Percentiles rank a stretch among this genome's conserved stretches.
Evolutionary conservation across 2,329 filamentous ascomycete genomes (phyloP).

Genomic region (Orbilia oligospora): DNA sequence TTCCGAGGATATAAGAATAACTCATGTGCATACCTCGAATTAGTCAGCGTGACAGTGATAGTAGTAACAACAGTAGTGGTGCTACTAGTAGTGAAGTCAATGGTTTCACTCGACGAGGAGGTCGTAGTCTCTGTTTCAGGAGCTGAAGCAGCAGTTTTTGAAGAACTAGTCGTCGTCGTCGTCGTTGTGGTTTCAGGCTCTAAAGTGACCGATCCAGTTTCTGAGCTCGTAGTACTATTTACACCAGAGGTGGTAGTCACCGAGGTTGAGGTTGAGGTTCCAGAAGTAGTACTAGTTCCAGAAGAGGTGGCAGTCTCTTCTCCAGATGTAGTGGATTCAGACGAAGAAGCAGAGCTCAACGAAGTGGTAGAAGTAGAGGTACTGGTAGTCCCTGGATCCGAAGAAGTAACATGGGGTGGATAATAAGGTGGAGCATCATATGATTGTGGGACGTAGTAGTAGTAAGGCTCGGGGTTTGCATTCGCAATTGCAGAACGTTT

Average conservation of each 20-base stretch:
- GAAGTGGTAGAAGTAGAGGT: neutral
- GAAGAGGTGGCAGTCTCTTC: conserved; percentile 23
- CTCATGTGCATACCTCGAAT: conserved; percentile 30
- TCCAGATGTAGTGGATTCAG: conserved; percentile 23
- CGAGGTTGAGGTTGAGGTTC: conserved; percentile 4
- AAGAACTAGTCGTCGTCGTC: neutral
- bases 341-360: conserved; percentile 26
- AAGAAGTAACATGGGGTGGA: conserved; percentile 17
- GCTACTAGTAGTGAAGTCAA: conserved; percentile 19
- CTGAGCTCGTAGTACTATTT: too few relatives aligned
- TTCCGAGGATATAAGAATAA: too few relatives aligned
- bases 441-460: conserved; percentile 37
- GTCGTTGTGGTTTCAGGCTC: too few relatives aligned
- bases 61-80: conserved; percentile 41
- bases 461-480: conserved; percentile 43
- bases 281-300: conserved; percentile 15
- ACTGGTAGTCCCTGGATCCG: conserved; percentile 16
- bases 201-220: too few relatives aligned
- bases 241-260: neutral
- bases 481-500: conserved; percentile 50
- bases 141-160: conserved; percentile 12
- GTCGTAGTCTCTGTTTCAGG: conserved; percentile 21
- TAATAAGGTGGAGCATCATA: conserved; percentile 34
- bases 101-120: neutral
- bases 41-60: conserved; percentile 41